Percentiles rank a stretch among this genome's conserved stretches.
Evolutionary conservation across 306 rosid species (phyloP).

Genomic region (Quercus aquifolioides): DNA sequence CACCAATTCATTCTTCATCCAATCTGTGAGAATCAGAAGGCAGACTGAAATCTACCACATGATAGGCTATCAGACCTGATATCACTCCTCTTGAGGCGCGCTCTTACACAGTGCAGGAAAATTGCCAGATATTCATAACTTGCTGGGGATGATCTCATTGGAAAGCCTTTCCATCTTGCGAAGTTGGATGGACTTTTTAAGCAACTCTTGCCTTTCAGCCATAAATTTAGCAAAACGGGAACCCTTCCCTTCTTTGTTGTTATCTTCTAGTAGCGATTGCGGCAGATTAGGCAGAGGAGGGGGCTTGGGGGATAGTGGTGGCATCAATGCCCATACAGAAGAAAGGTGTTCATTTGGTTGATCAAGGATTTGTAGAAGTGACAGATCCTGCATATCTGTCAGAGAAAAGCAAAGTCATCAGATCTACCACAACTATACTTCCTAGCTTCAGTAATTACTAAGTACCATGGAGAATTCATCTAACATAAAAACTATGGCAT

Average conservation of each 20-base stretch:
- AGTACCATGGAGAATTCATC: not conserved
- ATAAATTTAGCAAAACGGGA: slow-evolving; percentile 75
- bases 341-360: slow-evolving; percentile 62
- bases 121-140: slow-evolving; percentile 50
- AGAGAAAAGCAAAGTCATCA: slow-evolving; percentile 16
- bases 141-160: slow-evolving; percentile 46
- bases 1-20: not conserved
- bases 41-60: not conserved
- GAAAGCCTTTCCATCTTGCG: slow-evolving; percentile 39
- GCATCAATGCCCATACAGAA: slow-evolving; percentile 84
- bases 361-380: slow-evolving; percentile 59
- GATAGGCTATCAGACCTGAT: not conserved
- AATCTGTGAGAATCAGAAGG: not conserved
- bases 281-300: slow-evolving; percentile 42
- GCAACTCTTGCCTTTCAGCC: slow-evolving; percentile 60
- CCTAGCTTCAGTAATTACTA: not conserved
- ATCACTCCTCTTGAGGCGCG: slow-evolving; percentile 1
- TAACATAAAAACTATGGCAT: not conserved
- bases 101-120: slow-evolving; percentile 4
- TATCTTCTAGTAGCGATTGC: slow-evolving; percentile 32
- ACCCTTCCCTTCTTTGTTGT: slow-evolving; percentile 57
- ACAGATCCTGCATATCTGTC: slow-evolving; percentile 64
- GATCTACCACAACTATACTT: not conserved
- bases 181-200: slow-evolving; percentile 35
- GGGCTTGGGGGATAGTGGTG: slow-evolving; percentile 57